Evolutionary conservation across 495 filamentous ascomycete genomes (phyloP).

Genomic region (Podospora bellae-mahoneyi): DNA sequence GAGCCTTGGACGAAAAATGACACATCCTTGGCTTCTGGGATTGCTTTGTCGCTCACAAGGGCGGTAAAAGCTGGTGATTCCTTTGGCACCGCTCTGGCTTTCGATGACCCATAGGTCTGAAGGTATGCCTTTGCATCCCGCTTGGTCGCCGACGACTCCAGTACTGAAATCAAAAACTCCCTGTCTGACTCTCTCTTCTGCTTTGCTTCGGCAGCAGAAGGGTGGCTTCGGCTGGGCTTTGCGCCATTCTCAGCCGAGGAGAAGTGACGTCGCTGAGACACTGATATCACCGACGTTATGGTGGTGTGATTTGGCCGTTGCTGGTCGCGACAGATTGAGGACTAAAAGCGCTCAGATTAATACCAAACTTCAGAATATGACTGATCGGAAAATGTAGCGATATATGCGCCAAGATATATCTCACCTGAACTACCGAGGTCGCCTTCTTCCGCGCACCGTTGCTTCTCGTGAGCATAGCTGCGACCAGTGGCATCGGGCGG

Average conservation of each 20-base stretch:
- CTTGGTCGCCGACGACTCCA: constrained; percentile 81
- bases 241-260: constrained; percentile 22
- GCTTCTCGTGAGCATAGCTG: constrained; percentile 24
- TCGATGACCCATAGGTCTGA: constrained; percentile 62
- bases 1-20: constrained; percentile 37
- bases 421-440: constrained; percentile 27
- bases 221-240: constrained; percentile 23
- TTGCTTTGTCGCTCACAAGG: constrained; percentile 35
- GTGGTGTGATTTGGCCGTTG: not conserved
- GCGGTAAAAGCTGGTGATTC: constrained; percentile 19
- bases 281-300: not conserved
- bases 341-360: not conserved
- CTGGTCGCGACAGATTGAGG: not conserved
- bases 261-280: constrained; percentile 10
- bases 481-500: not conserved
- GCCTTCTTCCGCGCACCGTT: constrained; percentile 26
- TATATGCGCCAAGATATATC: constrained; percentile 3
- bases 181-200: constrained; percentile 43
- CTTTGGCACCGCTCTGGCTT: not conserved
- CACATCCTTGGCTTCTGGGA: constrained; percentile 34
- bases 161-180: constrained; percentile 76
- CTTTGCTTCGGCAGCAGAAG: constrained; percentile 41
- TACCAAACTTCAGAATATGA: not conserved
- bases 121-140: constrained; percentile 87
- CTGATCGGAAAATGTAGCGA: not conserved